Conservation (phyloP, 805 yeast species). For the Wickerhamiella cacticola region DNA sequence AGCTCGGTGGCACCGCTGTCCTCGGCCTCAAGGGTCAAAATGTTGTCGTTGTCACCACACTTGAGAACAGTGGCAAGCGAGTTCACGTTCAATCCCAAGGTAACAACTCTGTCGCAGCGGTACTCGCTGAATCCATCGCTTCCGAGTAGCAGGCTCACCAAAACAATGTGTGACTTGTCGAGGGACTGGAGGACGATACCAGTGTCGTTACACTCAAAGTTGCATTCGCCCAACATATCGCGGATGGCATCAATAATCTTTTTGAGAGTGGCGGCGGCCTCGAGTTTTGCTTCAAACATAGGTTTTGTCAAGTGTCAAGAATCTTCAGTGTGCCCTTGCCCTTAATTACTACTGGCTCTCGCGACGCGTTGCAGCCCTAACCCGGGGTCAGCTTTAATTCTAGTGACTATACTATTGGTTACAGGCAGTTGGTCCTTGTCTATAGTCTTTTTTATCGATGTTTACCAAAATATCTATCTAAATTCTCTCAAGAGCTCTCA, state of each 20-base stretch:
- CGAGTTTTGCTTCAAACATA: conserved; percentile 96
- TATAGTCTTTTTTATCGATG: too few relatives aligned
- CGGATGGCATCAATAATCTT: conserved; percentile 88
- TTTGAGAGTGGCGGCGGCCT: conserved; percentile 82
- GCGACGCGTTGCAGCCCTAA: conserved; percentile 3
- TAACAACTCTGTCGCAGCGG: conserved; percentile 89
- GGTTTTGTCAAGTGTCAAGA: not conserved
- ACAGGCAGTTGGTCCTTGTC: too few relatives aligned
- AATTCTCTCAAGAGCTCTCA: too few relatives aligned
- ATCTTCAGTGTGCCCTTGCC: conserved; percentile 3
- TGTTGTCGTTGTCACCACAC: conserved; percentile 84
- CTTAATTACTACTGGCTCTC: not conserved
- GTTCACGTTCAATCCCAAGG: conserved; percentile 81
- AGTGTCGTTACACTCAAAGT: conserved; percentile 89
- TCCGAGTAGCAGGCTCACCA: conserved; percentile 79
- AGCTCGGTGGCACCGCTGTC: conserved; percentile 66
- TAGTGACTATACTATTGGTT: too few relatives aligned
- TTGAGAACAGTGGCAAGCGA: conserved; percentile 79
- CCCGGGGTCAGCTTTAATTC: too few relatives aligned
- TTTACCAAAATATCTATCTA: too few relatives aligned
- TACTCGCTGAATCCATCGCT: conserved; percentile 79
- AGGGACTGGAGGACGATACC: conserved; percentile 96
- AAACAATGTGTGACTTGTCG: conserved; percentile 89
- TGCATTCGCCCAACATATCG: conserved; percentile 89
- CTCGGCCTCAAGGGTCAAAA: conserved; percentile 78